Evolutionary conservation across 2,329 filamentous ascomycete genomes (phyloP).

Genomic region (Dothistroma septosporum): DNA sequence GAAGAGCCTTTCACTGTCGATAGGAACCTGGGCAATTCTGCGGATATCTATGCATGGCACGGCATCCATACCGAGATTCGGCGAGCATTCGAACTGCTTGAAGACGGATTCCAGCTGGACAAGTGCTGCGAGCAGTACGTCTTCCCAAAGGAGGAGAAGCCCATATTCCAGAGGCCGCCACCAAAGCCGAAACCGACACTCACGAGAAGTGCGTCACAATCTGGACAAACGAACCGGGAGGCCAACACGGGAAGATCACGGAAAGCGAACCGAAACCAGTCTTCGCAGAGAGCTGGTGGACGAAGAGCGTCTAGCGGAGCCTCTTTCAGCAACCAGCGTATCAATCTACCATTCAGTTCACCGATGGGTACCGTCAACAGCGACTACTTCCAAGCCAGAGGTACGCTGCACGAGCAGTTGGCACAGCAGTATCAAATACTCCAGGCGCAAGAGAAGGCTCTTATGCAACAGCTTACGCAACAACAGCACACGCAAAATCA

Average conservation of each 20-base stretch:
- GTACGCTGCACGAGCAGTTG: conserved; percentile 48
- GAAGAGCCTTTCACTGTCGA: conserved; percentile 92
- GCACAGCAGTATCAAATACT: conserved; percentile 44
- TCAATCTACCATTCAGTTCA: conserved; percentile 39
- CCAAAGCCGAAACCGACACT: conserved; percentile 55
- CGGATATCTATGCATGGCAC: conserved; percentile 88
- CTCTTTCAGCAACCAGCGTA: conserved; percentile 41
- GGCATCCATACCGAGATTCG: conserved; percentile 87
- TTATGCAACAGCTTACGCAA: conserved; percentile 42
- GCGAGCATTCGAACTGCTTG: conserved; percentile 78
- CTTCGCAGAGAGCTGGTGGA: conserved; percentile 47
- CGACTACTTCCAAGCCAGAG: conserved; percentile 43
- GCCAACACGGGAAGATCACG: conserved; percentile 31
- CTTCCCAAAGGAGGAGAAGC: conserved; percentile 75
- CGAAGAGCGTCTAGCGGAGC: conserved; percentile 57
- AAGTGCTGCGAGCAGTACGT: conserved; percentile 84
- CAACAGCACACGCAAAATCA: conserved; percentile 41
- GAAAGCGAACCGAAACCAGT: conserved; percentile 44
- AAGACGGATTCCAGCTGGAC: conserved; percentile 67
- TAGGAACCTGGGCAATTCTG: conserved; percentile 91
- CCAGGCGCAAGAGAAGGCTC: conserved; percentile 35
- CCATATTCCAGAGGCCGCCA: conserved; percentile 52
- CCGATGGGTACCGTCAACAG: conserved; percentile 37
- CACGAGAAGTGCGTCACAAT: conserved; percentile 44
- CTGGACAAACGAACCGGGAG: conserved; percentile 48